Evolutionary conservation across 805 yeast species (phyloP), one percentile per base, ranked within the genome.

Genomic region (Candida sanyiensis): DNA sequence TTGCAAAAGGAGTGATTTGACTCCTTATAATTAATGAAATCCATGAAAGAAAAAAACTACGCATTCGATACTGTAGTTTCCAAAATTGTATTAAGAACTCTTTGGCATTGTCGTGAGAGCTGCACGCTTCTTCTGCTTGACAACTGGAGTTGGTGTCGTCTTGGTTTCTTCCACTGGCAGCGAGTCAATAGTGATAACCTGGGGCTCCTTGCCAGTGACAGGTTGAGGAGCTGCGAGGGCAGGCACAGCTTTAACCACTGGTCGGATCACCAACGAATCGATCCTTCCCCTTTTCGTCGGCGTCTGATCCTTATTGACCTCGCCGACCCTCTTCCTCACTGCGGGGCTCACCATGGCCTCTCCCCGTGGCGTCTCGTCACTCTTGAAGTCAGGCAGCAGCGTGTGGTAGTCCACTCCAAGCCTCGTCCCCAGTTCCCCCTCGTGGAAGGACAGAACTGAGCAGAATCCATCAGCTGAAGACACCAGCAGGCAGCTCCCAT

Each of bases 391-490:
- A 13, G 52, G 49, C 22, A 45, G 17, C 17, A 49, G 30, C 4
- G 44, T 41, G 17, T 43, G 38, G 30, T 50, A 38, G 34, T 61
- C 60, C 22, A 52, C 59, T 3, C 51, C 48, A 24, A 66, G 51
- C n/a, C 48, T 58, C 22, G 58, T 65, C 1, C 96, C 96, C 24
- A 86, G 66, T 10, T 75, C 67, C 3, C 62, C 70, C 2, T 62
- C 58, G 5, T 72, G 72, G 34, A 87, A 73, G 6, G 65, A 59
- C 1, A 89, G 58, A 32, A 72, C 71, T 1, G 96, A 82, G 47
- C 96, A 83, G 57, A 88, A 90, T 15, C 97, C 97, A 58, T 93
- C 98, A 0, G 95, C 83, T 0, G 96, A 84, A 6, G 95, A 78
- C 18, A 84, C 68, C 49, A 90, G 66, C 13, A 93, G 59, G 11